Base-by-base conservation (phyloP, 495 filamentous ascomycete species). In the Penicillium cataractarum region DNA sequence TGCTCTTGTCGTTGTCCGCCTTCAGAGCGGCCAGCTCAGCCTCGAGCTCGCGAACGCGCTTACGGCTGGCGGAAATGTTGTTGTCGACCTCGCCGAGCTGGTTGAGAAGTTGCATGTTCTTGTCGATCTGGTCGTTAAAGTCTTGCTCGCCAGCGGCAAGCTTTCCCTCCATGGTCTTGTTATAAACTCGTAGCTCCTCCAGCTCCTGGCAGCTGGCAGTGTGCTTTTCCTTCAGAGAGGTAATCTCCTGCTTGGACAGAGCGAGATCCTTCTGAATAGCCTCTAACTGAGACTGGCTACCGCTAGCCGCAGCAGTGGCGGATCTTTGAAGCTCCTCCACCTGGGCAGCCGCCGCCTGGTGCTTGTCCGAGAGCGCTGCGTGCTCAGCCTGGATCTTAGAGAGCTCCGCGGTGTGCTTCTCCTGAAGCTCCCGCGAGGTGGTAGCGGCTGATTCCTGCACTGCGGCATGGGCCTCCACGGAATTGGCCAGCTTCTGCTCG, bases 91-190 rank as follows among this genome's bases (percentile, higher is more conserved):
- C 76, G 24, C 72, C 74, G 15, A 82, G 72, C 58, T 80, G 74
- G 42, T 77, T 77, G 44, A 82, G 68, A 35, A 82, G 73, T 22
- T 73, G 71, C 78, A 82, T 80, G 75, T 82, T 82, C 73, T 80
- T 80, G 65, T 80, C 78, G 48, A 82, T 80, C 62, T 82, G 79
- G 29, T 75, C 73, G 50, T 77, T 79, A 42, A 80, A 46, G 44
- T 79, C 68, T 51, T 69, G 74, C 58, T 81, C 75, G 27, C 75
- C 76, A 40, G 74, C 62, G 10, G 64, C 60, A 19, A 79, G 68
- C 48, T 73, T 74, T 40, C 78, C 76, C 35, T 78, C 74, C 55
- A 80, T 67, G 4, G 67, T 63, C 61, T 71, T 67, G 63, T 72
- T 76, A 39, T 72, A 65, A 37, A 64, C 64, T 17, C 65, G 67